phyloP scores from a whole-genome alignment of 2,329 filamentous ascomycete species.

The Calonectria pseudoturangicola region DNA sequence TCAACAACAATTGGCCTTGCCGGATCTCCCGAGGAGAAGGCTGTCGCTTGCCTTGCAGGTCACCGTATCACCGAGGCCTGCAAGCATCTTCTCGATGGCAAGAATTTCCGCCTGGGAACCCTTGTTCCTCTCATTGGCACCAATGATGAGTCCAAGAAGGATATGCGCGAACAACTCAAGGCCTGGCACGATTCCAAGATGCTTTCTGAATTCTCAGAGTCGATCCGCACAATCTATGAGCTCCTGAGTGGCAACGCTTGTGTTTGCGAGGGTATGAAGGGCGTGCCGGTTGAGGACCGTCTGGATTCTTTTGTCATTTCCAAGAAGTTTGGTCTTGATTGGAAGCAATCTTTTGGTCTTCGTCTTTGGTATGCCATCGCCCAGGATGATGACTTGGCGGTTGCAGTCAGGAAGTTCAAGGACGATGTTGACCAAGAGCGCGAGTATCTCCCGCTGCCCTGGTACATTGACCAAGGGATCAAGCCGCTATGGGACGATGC shows the following conservation, averaged over 20 bases:
- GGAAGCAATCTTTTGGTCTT: constrained; percentile 94
- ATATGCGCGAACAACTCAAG: constrained; percentile 87
- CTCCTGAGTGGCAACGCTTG: constrained; percentile 92
- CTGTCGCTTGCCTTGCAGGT: constrained; percentile 85
- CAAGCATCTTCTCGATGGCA: constrained; percentile 82
- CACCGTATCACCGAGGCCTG: constrained; percentile 90
- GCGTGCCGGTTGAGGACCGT: constrained; percentile 85
- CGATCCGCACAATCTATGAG: constrained; percentile 91
- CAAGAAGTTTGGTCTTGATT: constrained; percentile 89
- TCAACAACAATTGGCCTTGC: constrained; percentile 74
- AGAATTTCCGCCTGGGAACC: constrained; percentile 89
- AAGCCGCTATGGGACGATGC: constrained; percentile 77
- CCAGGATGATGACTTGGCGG: constrained; percentile 79
- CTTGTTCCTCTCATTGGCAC: constrained; percentile 88
- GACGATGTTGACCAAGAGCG: constrained; percentile 82
- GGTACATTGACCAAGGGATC: constrained; percentile 78
- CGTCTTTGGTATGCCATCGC: constrained; percentile 91
- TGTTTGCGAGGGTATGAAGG: constrained; percentile 85
- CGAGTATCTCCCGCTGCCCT: constrained; percentile 84
- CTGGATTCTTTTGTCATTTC: constrained; percentile 88
- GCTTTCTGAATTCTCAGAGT: constrained; percentile 89
- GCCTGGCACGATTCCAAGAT: constrained; percentile 90
- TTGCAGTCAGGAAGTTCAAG: constrained; percentile 83
- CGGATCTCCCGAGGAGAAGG: constrained; percentile 85
- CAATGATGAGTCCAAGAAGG: constrained; percentile 80